Evolutionary conservation across 441 rosid species (phyloP), one percentile per base, ranked within the genome.

Genomic region (Arabidopsis lyrata): DNA sequence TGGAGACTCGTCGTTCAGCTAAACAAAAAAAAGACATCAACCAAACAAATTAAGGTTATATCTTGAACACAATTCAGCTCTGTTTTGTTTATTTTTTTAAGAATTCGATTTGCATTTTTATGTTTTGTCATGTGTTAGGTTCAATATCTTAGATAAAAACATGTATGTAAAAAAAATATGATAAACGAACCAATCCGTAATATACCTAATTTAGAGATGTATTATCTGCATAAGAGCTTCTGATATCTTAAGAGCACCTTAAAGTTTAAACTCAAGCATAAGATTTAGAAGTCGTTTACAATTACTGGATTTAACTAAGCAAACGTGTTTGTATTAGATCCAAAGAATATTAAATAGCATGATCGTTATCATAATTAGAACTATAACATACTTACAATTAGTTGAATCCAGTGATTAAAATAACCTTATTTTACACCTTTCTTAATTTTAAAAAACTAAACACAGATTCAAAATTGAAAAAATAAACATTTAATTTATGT

Each of bases 71-170:
- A 36, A 50, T 20, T 35, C 58, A 49, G 34, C 11, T 36, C 14
- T 16, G 52, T 8, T 2, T 15, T 15, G 2, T 15, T 45, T 12
- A 7, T 18, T 14, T 44, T 20, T 36, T 4, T 24, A 27, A 66
- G 52, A 0, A 54, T 50, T 11, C 32, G 50, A 67, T 54, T 52
- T 24, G 50, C 61, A 53, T 7, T 45, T n/a, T 15, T 15, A 15
- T 2, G 38, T 9, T 36, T 36, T 27, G 27, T 27, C 50, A 66
- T 15, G 15, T 47, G 29, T 22, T 27, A 39, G 41, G 34, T 54
- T 67, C 16, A 27, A 27, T 52, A 66, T 67, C 3, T 15, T 66
- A 53, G 20, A 29, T 18, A 39, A 42, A 7, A 42, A 68, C 52
- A 66, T 38, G 18, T 53, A 53, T 38, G 29, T 53, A 27, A 24